A percentile compares a stretch with the other conserved stretches of the same genome.
phyloP scores from a whole-genome alignment of 2,329 filamentous ascomycete genomes.

The Celoporthe dispersa region DNA sequence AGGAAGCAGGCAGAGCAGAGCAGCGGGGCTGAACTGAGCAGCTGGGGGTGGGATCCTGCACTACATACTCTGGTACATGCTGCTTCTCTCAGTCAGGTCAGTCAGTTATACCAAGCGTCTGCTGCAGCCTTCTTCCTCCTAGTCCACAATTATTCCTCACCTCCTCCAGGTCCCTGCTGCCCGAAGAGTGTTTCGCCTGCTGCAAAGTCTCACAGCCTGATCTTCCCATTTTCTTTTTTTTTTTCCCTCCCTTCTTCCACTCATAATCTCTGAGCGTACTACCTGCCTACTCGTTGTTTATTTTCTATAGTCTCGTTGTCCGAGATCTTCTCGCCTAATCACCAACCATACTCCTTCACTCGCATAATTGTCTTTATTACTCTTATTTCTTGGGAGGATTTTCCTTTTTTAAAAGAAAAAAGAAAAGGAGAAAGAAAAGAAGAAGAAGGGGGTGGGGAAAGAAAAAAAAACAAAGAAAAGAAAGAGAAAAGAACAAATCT shows the following conservation, averaged over 20 bases:
- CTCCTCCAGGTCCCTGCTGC: neutral
- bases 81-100: neutral
- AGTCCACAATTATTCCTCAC: slow-evolving; percentile 1
- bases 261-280: neutral
- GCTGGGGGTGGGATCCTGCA: neutral
- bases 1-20: neutral
- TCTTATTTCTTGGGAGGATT: neutral
- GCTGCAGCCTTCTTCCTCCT: neutral
- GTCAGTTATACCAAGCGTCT: neutral
- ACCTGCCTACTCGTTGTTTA: neutral
- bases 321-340: neutral
- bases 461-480: neutral
- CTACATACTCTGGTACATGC: neutral
- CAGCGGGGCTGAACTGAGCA: neutral
- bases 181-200: neutral
- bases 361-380: neutral
- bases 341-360: neutral
- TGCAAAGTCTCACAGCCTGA: neutral
- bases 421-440: neutral
- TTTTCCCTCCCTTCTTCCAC: too few species aligned
- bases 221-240: neutral
- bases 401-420: neutral
- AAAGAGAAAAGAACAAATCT: neutral
- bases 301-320: neutral
- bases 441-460: too few species aligned